phyloP scores from a whole-genome alignment of 768 basidiomycete genomes.

The Hirschioporus abietinus region DNA sequence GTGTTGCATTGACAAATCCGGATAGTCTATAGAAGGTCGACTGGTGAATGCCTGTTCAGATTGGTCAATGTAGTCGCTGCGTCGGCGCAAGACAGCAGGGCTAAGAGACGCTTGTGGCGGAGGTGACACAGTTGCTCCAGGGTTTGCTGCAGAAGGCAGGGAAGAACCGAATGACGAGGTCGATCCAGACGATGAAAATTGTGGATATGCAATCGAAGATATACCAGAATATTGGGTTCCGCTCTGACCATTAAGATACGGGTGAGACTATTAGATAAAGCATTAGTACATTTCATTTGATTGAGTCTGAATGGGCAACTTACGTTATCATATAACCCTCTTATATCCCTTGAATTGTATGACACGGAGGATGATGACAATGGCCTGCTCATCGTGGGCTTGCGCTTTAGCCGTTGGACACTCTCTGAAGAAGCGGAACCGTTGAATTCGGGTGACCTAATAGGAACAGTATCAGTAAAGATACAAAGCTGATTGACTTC shows the following conservation, averaged over 20 bases:
- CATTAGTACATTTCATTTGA: constrained; percentile 8
- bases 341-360: neutral
- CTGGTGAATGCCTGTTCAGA: constrained; percentile 53
- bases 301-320: constrained; percentile 14
- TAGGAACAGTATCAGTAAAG: neutral
- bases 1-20: constrained; percentile 56
- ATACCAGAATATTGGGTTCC: constrained; percentile 40
- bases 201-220: constrained; percentile 31
- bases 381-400: neutral
- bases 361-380: neutral
- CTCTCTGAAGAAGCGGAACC: neutral
- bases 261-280: constrained; percentile 28
- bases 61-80: constrained; percentile 78
- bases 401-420: neutral
- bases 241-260: constrained; percentile 18
- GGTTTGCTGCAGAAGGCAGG: constrained; percentile 33
- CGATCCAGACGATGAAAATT: constrained; percentile 26
- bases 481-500: neutral
- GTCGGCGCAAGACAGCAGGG: constrained; percentile 64
- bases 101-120: constrained; percentile 87
- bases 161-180: constrained; percentile 26
- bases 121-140: constrained; percentile 42
- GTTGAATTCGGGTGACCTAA: constrained; percentile 1
- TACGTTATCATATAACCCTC: constrained; percentile 36
- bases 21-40: constrained; percentile 72